Evolutionary conservation across 345 rosid genomes (phyloP), one percentile per base, ranked within the genome.

Genomic region (Salix exigua): DNA sequence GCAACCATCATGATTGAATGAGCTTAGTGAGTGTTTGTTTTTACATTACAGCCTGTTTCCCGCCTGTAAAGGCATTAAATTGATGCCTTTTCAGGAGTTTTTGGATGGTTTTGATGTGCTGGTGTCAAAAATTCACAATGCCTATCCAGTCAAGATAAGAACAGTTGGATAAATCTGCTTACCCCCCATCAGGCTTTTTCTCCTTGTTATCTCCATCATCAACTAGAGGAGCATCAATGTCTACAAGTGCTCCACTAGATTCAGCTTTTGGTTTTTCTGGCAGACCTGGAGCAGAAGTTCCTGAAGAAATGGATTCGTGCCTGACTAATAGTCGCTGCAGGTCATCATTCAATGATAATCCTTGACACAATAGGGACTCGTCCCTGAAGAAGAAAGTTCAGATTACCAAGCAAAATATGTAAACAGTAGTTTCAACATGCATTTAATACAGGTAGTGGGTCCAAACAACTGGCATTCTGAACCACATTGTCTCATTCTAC

Each of bases 271-370:
- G 86, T 77, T 89, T 85, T 77, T 83, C 89, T 2, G 76, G 14
- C 62, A 8, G 26, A 25, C 25, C 63, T 73, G 70, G 85, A 77
- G 44, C 73, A 85, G 88, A 72, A 79, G 84, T 85, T 82, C 94
- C 94, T 25, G 97, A 89, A 83, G 97, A 84, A 80, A 96, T 83
- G 75, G 92, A 82, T 85, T 96, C 97, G 77, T 96, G 95, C 83
- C 86, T 96, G 72, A 93, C 93, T 73, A 96, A 85, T 75, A 96
- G 83, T 71, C 93, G 97, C 82, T 96, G 97, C 97, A 96, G 84
- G 85, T 94, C 98, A 84, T 96, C 99, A 88, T 96, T 96, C 80
- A 94, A 76, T 35, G 95, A 88, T 80, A 96, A 86, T 76, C 98
- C 99, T 85, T 94, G 97, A 79, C 94, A 82, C 73, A 96, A 84